Percentiles rank a stretch among this genome's conserved stretches.
These are phyloP conservation scores for Aurantiochytrium sp. DNA, from an alignment of 108 stramenopile genomes.

Conservation along the genomic window DNA sequence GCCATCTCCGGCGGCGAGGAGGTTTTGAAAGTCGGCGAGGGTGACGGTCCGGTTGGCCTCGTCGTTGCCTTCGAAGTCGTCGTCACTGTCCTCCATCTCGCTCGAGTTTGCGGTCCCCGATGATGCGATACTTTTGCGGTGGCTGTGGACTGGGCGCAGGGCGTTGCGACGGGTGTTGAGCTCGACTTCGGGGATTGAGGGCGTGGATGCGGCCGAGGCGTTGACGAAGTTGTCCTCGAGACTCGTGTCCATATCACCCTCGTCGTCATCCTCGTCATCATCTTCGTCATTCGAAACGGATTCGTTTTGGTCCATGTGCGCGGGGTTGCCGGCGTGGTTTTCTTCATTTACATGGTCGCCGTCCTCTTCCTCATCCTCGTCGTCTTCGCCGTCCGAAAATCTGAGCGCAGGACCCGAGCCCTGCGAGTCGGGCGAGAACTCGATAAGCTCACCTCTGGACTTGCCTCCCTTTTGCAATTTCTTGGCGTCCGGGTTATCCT, in stretches of 20 bases:
- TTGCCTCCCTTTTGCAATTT: too few species aligned
- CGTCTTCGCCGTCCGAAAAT: not conserved
- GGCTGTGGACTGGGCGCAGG: not conserved
- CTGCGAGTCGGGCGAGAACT: not conserved
- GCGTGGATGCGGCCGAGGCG: not conserved
- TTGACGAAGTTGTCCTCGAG: not conserved
- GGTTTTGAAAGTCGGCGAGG: not conserved
- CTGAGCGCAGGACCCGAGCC: not conserved
- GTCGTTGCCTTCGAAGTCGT: not conserved
- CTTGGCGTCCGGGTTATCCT: too few species aligned
- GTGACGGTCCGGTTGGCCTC: not conserved
- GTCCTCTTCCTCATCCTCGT: not conserved
- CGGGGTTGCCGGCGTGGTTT: too few species aligned
- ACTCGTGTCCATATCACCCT: not conserved
- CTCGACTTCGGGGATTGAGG: not conserved
- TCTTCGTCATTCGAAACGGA: too few species aligned
- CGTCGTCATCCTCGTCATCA: not conserved
- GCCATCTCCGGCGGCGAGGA: not conserved
- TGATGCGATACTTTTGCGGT: not conserved
- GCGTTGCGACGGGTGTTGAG: slow-evolving; percentile 14
- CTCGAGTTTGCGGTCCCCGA: not conserved
- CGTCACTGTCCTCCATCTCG: not conserved
- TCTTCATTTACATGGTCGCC: too few species aligned
- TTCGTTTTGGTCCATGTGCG: too few species aligned
- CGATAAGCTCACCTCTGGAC: not conserved